These are phyloP conservation scores for Starmerella sirachaensis DNA, from an alignment of 805 yeast species.

Conservation along the genomic window DNA sequence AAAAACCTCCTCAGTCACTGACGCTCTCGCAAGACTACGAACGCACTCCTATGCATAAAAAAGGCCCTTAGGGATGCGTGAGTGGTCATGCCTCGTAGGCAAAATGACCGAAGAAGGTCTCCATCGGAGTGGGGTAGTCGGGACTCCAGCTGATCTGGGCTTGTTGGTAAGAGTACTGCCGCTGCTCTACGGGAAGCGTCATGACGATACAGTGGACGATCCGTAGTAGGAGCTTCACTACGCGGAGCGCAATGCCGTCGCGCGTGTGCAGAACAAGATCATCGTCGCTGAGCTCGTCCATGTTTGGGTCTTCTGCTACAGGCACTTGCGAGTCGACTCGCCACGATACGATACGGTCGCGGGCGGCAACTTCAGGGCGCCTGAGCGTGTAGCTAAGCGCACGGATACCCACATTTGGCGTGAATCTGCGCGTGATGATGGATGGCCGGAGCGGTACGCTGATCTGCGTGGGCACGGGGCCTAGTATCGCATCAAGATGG, in stretches of 20 bases:
- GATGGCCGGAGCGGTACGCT: constrained; percentile 15
- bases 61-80: no score
- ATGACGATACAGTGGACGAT: constrained; percentile 20
- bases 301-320: constrained; percentile 2
- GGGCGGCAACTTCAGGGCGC: neutral
- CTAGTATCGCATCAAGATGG: constrained; percentile 17
- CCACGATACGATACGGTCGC: constrained; percentile 9
- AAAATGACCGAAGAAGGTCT: constrained; percentile 18
- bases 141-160: constrained; percentile 14
- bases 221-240: constrained; percentile 19
- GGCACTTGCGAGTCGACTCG: constrained; percentile 13
- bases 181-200: constrained; percentile 20
- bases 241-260: constrained; percentile 2
- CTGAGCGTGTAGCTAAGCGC: constrained; percentile 13
- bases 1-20: no score
- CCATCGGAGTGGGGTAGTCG: constrained; percentile 21
- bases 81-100: constrained; percentile 5
- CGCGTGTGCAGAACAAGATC: neutral
- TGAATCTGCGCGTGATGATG: constrained; percentile 15
- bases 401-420: constrained; percentile 19
- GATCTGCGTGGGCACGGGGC: constrained; percentile 14
- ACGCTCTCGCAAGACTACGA: no score
- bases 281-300: constrained; percentile 8
- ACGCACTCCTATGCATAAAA: no score
- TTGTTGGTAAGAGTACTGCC: constrained; percentile 4